Base-by-base conservation (phyloP, 2,329 filamentous ascomycete species). In the Aspergillus unguis region DNA sequence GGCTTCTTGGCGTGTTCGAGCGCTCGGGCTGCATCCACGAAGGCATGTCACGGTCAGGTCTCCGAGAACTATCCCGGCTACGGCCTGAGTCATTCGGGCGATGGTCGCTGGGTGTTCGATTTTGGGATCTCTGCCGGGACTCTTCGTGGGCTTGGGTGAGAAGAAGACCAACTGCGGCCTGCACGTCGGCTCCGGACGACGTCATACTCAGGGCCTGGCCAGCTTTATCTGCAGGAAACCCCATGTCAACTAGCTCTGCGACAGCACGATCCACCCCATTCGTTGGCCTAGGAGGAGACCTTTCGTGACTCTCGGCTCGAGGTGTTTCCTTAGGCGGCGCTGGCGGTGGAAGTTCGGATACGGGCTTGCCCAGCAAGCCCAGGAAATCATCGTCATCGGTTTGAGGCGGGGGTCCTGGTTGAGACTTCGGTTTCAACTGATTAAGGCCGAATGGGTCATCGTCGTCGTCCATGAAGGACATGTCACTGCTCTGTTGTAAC, bases 241-340 rank as follows among this genome's bases (percentile, higher is more conserved):
- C 94, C 83, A 97, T 97, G 60, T 96, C 92, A 3, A 96, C 85
- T 27, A 99, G 76, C 68, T 97, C 90, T 7, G 89, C 90, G 27
- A 97, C 83, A 7, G 91, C 89, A 60, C 82, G 84, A 65, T 96
- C 90, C 53, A 87, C 85, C 1, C 83, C 84, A 62, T 75, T 75
- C 2, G 62, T 62, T 2, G 70, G 64, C 44, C 62, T 65, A 2
- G 63, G 62, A 25, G 64, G 60, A 44, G 54, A 41, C 25, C 48
- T 51, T 11, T 56, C 43, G 42, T 59, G 57, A 10, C 53, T 58
- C 32, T 60, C 48, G 10, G 56, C 26, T 29, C 50, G 32, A 9
- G 50, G 51, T 40, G 58, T 47, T 53, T 53, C 58, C 26, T 56
- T 62, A 47, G 61, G 67, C 44, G 60, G 66, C 58, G 65, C 62